A percentile compares a stretch with the other conserved stretches of the same genome.
Conservation (phyloP, 768 basidiomycete species). For the Russula sp. region DNA sequence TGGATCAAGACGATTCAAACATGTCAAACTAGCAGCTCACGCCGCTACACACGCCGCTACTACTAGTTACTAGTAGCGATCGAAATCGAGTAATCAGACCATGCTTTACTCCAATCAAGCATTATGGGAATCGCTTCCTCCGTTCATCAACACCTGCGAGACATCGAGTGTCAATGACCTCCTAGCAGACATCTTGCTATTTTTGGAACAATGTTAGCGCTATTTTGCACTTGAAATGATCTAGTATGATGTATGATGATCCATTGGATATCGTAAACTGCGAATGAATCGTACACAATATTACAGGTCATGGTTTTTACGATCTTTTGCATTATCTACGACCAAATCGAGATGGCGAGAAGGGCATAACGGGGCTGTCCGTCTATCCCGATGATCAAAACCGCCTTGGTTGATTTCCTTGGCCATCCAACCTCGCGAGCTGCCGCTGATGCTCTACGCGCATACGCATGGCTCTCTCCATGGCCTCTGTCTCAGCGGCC, state of each 20-base stretch:
- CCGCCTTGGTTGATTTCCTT: constrained; percentile 18
- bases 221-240: not conserved
- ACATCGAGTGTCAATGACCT: not conserved
- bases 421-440: constrained; percentile 13
- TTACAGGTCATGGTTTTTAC: not conserved
- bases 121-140: not conserved
- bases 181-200: not conserved
- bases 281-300: not conserved
- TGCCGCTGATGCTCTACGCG: constrained; percentile 18
- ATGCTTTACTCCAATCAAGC: not conserved
- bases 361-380: not conserved
- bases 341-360: not conserved
- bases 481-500: constrained; percentile 13
- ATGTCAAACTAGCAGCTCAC: not conserved
- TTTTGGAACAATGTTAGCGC: not conserved
- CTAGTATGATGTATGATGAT: not conserved
- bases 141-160: not conserved
- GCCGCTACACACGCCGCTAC: not conserved
- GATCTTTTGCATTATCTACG: not conserved
- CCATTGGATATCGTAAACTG: not conserved
- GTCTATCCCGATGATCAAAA: constrained; percentile 2
- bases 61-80: not conserved
- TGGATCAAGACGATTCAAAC: not conserved
- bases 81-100: not conserved
- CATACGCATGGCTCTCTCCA: constrained; percentile 18